phyloP scores from a whole-genome alignment of 2,329 filamentous ascomycete genomes.

The Lasiodiplodia citricola region DNA sequence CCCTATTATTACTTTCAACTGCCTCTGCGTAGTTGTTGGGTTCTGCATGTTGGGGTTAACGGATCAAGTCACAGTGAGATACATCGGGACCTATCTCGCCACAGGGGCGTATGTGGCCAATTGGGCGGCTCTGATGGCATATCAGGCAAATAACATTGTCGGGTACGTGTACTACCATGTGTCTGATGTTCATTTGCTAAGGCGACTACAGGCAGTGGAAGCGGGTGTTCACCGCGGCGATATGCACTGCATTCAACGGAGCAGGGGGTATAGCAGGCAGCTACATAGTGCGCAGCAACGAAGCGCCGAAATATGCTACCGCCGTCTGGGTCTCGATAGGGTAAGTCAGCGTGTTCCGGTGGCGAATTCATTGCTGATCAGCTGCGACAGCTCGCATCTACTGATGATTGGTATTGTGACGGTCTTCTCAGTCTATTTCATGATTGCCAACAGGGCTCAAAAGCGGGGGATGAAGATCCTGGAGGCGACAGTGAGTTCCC shows the following conservation, averaged over 20 bases:
- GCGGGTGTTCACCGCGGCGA: conserved; percentile 65
- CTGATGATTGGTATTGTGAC: conserved; percentile 61
- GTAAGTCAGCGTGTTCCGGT: conserved; percentile 30
- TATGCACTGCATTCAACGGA: conserved; percentile 65
- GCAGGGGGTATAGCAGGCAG: conserved; percentile 69
- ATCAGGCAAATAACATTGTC: conserved; percentile 65
- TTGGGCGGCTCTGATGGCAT: conserved; percentile 70
- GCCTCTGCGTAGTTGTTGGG: conserved; percentile 64
- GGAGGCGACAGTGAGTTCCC: conserved; percentile 49
- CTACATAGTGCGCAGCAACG: conserved; percentile 66
- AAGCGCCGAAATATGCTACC: conserved; percentile 68
- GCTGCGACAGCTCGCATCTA: conserved; percentile 56
- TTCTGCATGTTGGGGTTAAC: conserved; percentile 71
- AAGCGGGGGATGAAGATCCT: conserved; percentile 54
- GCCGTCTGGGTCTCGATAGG: conserved; percentile 72
- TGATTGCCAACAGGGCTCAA: conserved; percentile 57
- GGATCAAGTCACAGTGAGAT: conserved; percentile 64
- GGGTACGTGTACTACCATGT: conserved; percentile 34
- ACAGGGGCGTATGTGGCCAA: conserved; percentile 73
- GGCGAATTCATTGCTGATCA: conserved; percentile 1
- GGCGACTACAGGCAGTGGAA: conserved; percentile 64
- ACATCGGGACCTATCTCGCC: conserved; percentile 68
- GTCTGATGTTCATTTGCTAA: conserved; percentile 32
- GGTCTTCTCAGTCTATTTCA: conserved; percentile 61
- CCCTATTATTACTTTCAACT: conserved; percentile 70